A percentile compares a stretch with the other conserved stretches of the same genome.
Conservation (phyloP, 1,284 basidiomycete genomes). For the Mycosarcoma maydis region DNA sequence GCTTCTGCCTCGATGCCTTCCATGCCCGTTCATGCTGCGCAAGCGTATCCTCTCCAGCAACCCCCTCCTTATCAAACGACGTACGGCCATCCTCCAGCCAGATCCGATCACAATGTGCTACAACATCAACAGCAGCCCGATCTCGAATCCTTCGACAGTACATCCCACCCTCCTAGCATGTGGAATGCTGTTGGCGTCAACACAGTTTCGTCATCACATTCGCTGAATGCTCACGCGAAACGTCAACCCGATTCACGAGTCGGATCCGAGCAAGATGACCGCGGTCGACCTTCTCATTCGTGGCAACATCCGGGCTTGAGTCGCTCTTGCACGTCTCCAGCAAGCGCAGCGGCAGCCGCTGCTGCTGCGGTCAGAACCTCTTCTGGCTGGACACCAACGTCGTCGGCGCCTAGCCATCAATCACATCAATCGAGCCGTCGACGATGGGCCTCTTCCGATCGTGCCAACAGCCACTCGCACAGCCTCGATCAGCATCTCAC, state of each 20-base stretch:
- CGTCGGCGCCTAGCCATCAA: conserved; percentile 6
- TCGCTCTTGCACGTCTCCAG: conserved; percentile 13
- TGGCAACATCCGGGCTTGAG: conserved; percentile 18
- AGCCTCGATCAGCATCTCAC: conserved; percentile 22
- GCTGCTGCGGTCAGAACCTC: conserved; percentile 1
- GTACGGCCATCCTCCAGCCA: conserved; percentile 18
- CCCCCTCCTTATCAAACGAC: conserved; percentile 15
- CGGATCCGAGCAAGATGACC: conserved; percentile 10
- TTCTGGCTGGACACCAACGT: conserved; percentile 24
- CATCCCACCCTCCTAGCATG: background rate
- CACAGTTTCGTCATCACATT: conserved; percentile 6
- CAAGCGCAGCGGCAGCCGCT: background rate
- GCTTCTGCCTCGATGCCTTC: background rate
- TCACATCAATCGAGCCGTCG: conserved; percentile 14
- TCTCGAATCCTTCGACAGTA: conserved; percentile 5
- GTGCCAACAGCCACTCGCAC: conserved; percentile 23
- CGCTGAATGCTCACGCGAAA: background rate
- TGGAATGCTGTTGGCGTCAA: conserved; percentile 12
- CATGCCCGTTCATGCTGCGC: conserved; percentile 17
- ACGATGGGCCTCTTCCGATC: conserved; percentile 32
- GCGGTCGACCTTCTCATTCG: conserved; percentile 6
- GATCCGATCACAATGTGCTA: conserved; percentile 7
- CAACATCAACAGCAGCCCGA: conserved; percentile 1
- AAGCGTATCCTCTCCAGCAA: conserved; percentile 32
- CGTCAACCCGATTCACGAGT: conserved; percentile 11